These are phyloP conservation scores for Lactifluus echinatus DNA, from an alignment of 768 basidiomycete genomes.

Conservation along the genomic window DNA sequence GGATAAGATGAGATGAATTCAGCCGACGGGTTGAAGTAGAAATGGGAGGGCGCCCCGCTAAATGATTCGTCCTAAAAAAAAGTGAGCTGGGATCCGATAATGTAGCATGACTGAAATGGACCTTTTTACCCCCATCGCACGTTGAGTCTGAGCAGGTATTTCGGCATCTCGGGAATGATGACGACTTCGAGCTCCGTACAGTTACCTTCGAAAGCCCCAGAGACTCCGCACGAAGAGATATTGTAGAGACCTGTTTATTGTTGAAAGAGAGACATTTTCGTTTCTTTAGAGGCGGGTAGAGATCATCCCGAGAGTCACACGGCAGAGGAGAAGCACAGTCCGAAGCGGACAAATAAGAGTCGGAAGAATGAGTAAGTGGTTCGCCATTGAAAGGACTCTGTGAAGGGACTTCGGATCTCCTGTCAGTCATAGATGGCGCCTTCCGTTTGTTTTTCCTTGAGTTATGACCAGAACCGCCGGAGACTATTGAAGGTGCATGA, in stretches of 20 bases:
- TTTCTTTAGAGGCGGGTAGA: not conserved
- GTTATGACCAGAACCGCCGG: not conserved
- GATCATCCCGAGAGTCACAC: not conserved
- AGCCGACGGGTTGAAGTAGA: not conserved
- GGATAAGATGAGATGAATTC: not conserved
- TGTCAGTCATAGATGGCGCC: not conserved
- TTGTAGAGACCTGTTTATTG: not conserved
- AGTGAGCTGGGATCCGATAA: not conserved
- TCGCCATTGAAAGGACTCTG: not conserved
- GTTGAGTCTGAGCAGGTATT: not conserved
- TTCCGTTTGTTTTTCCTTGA: slow-evolving; percentile 6
- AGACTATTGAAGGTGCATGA: not conserved
- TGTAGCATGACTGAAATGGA: not conserved
- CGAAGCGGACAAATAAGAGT: slow-evolving; percentile 7
- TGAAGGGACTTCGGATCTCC: not conserved
- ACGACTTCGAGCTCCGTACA: not conserved
- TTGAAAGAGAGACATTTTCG: not conserved
- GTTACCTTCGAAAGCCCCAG: not conserved
- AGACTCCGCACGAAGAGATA: not conserved
- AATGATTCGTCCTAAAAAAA: not conserved
- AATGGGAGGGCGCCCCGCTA: not conserved
- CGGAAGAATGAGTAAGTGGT: not conserved
- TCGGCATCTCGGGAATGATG: not conserved
- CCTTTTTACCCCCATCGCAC: not conserved
- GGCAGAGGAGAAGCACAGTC: not conserved